Base-by-base conservation (phyloP, 495 filamentous ascomycete species). In the Hypoxylon intermedium region DNA sequence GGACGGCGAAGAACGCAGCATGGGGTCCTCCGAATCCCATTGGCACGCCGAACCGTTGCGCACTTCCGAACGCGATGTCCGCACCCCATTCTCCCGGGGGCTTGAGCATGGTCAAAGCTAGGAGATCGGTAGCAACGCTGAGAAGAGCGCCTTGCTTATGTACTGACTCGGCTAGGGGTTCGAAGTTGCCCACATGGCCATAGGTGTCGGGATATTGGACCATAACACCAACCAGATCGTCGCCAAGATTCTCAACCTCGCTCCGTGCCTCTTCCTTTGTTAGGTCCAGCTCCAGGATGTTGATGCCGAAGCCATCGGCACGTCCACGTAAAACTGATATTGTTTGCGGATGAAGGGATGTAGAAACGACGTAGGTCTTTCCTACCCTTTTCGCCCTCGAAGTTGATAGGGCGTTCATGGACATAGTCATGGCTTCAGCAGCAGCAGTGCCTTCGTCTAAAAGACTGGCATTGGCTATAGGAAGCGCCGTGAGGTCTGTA, bases 381-480 rank as follows among this genome's bases (percentile, higher is more conserved):
- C 85, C 85, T 46, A 83, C 73, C 58, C 86, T 82, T 76, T 90
- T 95, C 62, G 89, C 86, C 67, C 90, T 84, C 9, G 87, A 77
- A 9, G 80, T 59, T 3, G 93, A 87, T 41, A 96, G 79, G 7
- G 85, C 82, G 65, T 89, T 91, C 72, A 95, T 72, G 2, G 93
- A 96, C 75, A 98, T 83, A 28, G 93, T 97, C 95, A 98, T 96
- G 51, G 94, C 94, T 76, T 98, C 94, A 24, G 94, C 91, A 23
- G 93, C 94, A 28, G 94, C 94, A 5, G 95, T 98, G 30, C 90
- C 86, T 73, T 98, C 94, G 64, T 98, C 94, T 31, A 98, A 78
- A 46, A 97, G 82, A 12, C 92, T 97, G 55, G 95, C 94, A 80
- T 98, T 98, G 56, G 95, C 83, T 65, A 98, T 92, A 11, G 91